A percentile compares a stretch with the other conserved stretches of the same genome.
Evolutionary conservation across 1,284 basidiomycete genomes (phyloP).

Genomic region (Ganoderma sinense): DNA sequence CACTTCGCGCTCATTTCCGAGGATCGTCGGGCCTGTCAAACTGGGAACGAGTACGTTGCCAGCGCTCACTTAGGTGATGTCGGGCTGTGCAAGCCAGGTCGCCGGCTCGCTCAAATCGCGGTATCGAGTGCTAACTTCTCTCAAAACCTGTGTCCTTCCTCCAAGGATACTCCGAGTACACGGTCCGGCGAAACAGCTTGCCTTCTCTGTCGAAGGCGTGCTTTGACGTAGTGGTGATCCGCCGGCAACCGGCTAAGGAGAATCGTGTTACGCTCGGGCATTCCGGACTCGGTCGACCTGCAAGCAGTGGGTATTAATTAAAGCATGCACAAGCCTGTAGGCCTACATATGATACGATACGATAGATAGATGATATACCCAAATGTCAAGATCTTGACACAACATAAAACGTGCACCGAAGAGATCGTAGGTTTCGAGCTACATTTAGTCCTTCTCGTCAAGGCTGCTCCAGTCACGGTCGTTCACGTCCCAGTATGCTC

Average conservation of each 20-base stretch:
- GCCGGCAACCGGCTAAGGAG: neutral
- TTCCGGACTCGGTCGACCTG: neutral
- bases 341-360: neutral
- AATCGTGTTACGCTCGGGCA: neutral
- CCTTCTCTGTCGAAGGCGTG: neutral
- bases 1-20: neutral
- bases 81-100: neutral
- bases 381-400: neutral
- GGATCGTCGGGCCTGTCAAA: neutral
- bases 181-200: neutral
- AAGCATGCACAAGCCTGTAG: neutral
- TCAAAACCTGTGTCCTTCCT: neutral
- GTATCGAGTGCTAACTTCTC: neutral
- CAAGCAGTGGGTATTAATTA: neutral
- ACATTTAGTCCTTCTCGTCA: conserved; percentile 11
- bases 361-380: neutral
- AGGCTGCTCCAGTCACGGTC: conserved; percentile 7
- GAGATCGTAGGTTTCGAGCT: neutral
- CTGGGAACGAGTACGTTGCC: neutral
- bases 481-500: conserved; percentile 21
- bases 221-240: neutral
- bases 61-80: neutral
- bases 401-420: neutral
- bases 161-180: neutral
- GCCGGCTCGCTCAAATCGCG: neutral